Base-by-base conservation (phyloP, 768 basidiomycete genomes). In the Suillus fuscotomentosus region DNA sequence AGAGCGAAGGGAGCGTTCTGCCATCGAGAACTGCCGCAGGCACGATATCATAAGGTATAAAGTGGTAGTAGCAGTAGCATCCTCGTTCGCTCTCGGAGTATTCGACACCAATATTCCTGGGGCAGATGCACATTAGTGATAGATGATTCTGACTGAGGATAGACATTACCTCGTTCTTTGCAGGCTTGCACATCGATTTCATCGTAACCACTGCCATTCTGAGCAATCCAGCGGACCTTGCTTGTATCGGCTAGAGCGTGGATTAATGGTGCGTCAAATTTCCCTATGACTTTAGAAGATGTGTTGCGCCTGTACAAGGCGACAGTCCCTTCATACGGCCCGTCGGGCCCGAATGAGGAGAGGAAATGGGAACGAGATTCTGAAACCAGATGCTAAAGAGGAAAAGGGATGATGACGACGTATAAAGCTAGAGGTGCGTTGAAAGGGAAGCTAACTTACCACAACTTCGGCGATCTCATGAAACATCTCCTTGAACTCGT, bases 121-220 rank as follows among this genome's bases (percentile, higher is more conserved):
- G 31, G 17, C 17, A 9, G 20, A 20, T 20, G 9, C 8, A 41
- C 8, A 41, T 65, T 62, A 50, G 62, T 38, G 15, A 47, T 36
- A 43, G 39, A 53, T 7, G 41, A 15, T 5, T 39, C n/a, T 38
- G 20, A 27, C 7, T 11, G 48, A 24, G 36, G 15, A 1, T 20
- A 20, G 47, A 67, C 75, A 14, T 42, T 69, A 88, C 91, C 91
- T 74, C 82, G 83, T n/a, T 82, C 84, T 72, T 86, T 90, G 75
- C 88, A 88, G 3, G 88, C 88, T 27, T 78, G 78, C 24, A 93
- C 86, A 70, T 94, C 89, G 65, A 95, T 88, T 62, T 88, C 85
- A 73, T 95, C 92, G 70, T 95, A 95, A 0, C 94, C 93, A 0
- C 93, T 91, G 13, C 92, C 92, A 64, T 93, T 94, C 75, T 94